These are phyloP conservation scores for Puccinia coronata DNA, from an alignment of 1,284 basidiomycete genomes.

Conservation along the genomic window DNA sequence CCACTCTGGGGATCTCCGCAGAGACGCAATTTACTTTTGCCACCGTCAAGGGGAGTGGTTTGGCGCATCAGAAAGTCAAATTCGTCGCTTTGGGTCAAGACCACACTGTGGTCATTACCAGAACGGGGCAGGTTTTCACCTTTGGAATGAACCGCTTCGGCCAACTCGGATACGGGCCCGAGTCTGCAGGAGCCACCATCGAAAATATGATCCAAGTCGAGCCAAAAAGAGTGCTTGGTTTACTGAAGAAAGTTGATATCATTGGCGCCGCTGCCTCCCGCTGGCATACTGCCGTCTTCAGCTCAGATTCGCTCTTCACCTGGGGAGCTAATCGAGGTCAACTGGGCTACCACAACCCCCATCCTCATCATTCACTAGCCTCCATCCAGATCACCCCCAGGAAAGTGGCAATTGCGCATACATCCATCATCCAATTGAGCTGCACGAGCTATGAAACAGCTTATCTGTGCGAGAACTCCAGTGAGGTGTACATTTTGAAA, in stretches of 20 bases:
- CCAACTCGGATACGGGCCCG: slow-evolving; percentile 85
- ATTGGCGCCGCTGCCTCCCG: slow-evolving; percentile 83
- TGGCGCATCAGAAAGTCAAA: slow-evolving; percentile 64
- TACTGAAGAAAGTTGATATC: slow-evolving; percentile 77
- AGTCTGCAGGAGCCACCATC: slow-evolving; percentile 61
- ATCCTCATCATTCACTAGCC: slow-evolving; percentile 67
- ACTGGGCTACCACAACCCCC: slow-evolving; percentile 67
- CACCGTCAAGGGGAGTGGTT: slow-evolving; percentile 64
- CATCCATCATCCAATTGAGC: slow-evolving; percentile 70
- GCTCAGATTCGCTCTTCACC: slow-evolving; percentile 76
- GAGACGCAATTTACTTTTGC: slow-evolving; percentile 76
- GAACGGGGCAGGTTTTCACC: slow-evolving; percentile 76
- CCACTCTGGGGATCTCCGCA: slow-evolving; percentile 22
- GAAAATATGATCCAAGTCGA: slow-evolving; percentile 70
- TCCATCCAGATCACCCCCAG: slow-evolving; percentile 78
- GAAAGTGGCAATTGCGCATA: slow-evolving; percentile 75
- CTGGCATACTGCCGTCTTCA: slow-evolving; percentile 87
- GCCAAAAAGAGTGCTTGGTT: slow-evolving; percentile 74
- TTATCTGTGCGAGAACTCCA: slow-evolving; percentile 46
- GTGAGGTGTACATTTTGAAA: slow-evolving; percentile 28
- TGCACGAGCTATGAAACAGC: slow-evolving; percentile 62
- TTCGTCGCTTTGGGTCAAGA: slow-evolving; percentile 86
- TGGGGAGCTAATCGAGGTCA: slow-evolving; percentile 97
- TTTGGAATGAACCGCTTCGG: slow-evolving; percentile 88
- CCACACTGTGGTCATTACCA: slow-evolving; percentile 84